phyloP scores from a whole-genome alignment of 208 protist species.

The Sergeia podlipaevii region DNA sequence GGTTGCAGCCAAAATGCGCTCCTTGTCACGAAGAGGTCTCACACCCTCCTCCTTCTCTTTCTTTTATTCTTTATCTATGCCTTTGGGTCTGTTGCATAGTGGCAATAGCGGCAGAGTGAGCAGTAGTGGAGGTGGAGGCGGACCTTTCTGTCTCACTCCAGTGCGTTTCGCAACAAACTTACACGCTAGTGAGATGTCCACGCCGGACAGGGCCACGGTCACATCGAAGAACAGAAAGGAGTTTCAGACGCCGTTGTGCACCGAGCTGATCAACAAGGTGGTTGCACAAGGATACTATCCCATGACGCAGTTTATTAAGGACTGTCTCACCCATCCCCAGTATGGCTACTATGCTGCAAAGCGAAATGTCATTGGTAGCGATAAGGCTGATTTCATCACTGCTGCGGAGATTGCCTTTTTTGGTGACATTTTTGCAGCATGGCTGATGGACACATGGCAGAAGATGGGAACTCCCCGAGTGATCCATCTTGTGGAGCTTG shows the following conservation, averaged over 20 bases:
- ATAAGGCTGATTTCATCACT: conserved; percentile 90
- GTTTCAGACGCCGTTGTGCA: conserved; percentile 83
- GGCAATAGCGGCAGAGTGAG: too few species aligned
- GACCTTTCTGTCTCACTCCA: conserved; percentile 11
- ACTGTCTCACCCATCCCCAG: conserved; percentile 86
- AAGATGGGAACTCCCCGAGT: conserved; percentile 89
- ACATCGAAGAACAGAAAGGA: conserved; percentile 76
- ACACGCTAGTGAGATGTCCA: conserved; percentile 85
- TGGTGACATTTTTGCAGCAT: conserved; percentile 86
- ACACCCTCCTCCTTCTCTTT: too few species aligned
- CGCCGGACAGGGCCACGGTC: conserved; percentile 77
- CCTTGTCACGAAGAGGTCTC: too few species aligned
- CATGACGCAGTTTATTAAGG: conserved; percentile 89
- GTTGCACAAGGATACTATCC: conserved; percentile 86
- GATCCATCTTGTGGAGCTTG: conserved; percentile 88
- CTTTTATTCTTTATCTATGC: too few species aligned
- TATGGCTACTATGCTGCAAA: conserved; percentile 89
- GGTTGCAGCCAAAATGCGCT: too few species aligned
- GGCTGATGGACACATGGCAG: conserved; percentile 89
- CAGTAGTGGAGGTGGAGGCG: too few species aligned
- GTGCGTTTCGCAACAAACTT: conserved; percentile 43
- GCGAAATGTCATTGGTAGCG: conserved; percentile 79
- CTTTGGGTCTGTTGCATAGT: too few species aligned
- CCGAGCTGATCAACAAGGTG: conserved; percentile 80
- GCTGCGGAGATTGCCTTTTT: conserved; percentile 91